These are phyloP conservation scores for Pythium apleroticum DNA, from an alignment of 352 stramenopile species.

Conservation along the genomic window DNA sequence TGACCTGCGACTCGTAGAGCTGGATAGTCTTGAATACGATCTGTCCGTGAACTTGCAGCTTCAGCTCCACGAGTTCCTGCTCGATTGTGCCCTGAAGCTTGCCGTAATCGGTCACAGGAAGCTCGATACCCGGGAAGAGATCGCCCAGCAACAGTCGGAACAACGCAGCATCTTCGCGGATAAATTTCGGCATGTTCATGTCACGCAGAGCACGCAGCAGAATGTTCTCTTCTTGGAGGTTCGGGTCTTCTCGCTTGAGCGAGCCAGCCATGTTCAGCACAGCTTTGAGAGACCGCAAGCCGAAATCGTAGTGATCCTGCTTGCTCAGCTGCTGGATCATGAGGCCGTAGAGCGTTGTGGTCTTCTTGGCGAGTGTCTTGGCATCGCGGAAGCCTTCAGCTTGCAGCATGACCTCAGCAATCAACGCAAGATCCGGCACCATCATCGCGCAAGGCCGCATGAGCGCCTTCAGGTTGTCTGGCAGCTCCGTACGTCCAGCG, in stretches of 20 bases:
- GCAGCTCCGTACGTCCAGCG: conserved; percentile 86
- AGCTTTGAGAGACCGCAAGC: conserved; percentile 76
- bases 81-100: conserved; percentile 90
- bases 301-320: conserved; percentile 89
- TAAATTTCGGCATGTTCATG: conserved; percentile 96
- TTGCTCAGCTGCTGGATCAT: conserved; percentile 90
- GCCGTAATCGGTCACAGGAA: conserved; percentile 90
- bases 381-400: conserved; percentile 84
- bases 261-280: conserved; percentile 85
- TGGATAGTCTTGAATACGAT: conserved; percentile 96
- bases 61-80: conserved; percentile 77
- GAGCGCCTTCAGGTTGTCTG: conserved; percentile 84
- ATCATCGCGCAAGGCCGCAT: conserved; percentile 90
- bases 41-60: conserved; percentile 86
- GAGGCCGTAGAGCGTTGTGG: conserved; percentile 80
- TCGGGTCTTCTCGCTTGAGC: conserved; percentile 94
- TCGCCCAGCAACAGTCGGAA: conserved; percentile 90
- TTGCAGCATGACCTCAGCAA: conserved; percentile 88
- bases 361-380: conserved; percentile 83
- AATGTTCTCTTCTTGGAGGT: conserved; percentile 95
- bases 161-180: conserved; percentile 91
- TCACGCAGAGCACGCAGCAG: conserved; percentile 94
- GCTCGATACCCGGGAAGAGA: conserved; percentile 87
- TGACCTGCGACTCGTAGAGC: conserved; percentile 94
- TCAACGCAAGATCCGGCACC: conserved; percentile 82